Evolutionary conservation across 371 early-diverging fungal species (phyloP).

Genomic region (Umbelopsis sp.): DNA sequence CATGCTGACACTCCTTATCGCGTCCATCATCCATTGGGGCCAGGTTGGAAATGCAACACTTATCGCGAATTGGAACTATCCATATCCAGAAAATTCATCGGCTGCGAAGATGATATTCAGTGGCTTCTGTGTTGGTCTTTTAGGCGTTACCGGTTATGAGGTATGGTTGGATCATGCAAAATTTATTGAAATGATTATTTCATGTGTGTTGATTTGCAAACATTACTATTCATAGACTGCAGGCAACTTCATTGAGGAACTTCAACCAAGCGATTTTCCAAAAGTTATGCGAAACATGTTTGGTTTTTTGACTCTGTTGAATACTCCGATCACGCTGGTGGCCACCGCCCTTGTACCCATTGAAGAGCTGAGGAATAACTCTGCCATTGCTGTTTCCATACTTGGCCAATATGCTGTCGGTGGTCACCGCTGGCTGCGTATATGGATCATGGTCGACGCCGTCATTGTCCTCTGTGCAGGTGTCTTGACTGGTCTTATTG

Average conservation of each 20-base stretch:
- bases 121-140: conserved; percentile 62
- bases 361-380: conserved; percentile 37
- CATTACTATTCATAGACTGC: conserved; percentile 27
- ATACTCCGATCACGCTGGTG: conserved; percentile 51
- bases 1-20: conserved; percentile 44
- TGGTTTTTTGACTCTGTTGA: conserved; percentile 44
- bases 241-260: conserved; percentile 59
- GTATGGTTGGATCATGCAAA: conserved; percentile 20
- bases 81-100: conserved; percentile 33
- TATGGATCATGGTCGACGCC: conserved; percentile 57
- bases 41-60: conserved; percentile 39
- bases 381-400: conserved; percentile 47
- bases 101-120: conserved; percentile 42
- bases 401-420: conserved; percentile 48
- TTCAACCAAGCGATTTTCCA: conserved; percentile 56
- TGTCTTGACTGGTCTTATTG: conserved; percentile 61
- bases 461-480: conserved; percentile 65
- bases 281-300: conserved; percentile 64
- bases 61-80: conserved; percentile 46
- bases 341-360: conserved; percentile 51
- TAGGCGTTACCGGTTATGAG: conserved; percentile 62
- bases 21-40: conserved; percentile 43
- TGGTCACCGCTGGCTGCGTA: conserved; percentile 44
- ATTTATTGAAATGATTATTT: background rate
- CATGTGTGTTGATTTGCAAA: background rate